Conservation (phyloP, 2,329 filamentous ascomycete species). For the Hypomyces perniciosus region DNA sequence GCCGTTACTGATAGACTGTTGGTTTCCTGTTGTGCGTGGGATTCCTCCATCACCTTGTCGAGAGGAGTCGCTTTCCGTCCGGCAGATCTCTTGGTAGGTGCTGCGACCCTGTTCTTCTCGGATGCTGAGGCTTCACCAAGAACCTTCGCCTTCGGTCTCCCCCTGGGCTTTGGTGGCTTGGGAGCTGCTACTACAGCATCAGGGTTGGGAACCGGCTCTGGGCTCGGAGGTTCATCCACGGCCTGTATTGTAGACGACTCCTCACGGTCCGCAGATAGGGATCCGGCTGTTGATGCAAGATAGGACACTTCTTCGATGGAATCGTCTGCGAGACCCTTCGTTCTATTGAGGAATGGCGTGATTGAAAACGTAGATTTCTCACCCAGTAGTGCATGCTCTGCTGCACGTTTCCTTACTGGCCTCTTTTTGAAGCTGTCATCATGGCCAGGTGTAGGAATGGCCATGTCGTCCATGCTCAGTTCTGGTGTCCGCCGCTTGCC, state of each 20-base stretch:
- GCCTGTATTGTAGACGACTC: not conserved
- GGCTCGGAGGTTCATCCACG: not conserved
- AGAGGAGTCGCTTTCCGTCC: constrained; percentile 3
- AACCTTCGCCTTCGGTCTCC: constrained; percentile 39
- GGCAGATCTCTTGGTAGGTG: constrained; percentile 10
- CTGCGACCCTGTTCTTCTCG: constrained; percentile 39
- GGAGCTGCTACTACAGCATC: constrained; percentile 8
- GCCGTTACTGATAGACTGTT: not conserved
- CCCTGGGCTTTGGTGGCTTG: constrained; percentile 34
- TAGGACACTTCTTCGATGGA: constrained; percentile 23
- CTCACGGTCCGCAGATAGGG: not conserved
- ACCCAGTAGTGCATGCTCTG: constrained; percentile 51
- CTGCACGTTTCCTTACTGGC: constrained; percentile 49
- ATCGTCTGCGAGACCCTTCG: constrained; percentile 46
- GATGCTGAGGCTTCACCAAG: constrained; percentile 40
- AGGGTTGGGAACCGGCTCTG: no score
- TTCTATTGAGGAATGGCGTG: constrained; percentile 84
- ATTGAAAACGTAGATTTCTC: constrained; percentile 93
- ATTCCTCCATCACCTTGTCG: not conserved
- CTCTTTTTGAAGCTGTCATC: constrained; percentile 36
- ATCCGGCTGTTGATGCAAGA: constrained; percentile 5
- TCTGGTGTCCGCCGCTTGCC: constrained; percentile 44
- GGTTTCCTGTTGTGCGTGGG: not conserved
- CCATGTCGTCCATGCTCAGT: constrained; percentile 38
- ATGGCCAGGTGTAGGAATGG: constrained; percentile 43